Conservation (phyloP, 148 eudicot genomes). For the Gaultheria prostrata region DNA sequence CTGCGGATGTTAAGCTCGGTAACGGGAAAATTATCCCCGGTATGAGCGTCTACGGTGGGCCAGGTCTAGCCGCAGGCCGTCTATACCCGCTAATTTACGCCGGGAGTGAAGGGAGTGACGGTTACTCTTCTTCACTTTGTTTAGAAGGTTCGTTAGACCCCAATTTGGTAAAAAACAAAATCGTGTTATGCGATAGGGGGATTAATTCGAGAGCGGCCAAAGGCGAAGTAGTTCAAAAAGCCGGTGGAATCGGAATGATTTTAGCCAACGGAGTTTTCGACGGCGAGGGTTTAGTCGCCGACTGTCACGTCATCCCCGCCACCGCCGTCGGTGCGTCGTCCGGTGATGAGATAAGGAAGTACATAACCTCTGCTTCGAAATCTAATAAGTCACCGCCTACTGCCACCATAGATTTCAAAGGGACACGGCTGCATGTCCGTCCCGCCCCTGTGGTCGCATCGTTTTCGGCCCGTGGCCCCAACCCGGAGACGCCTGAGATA, state of each 20-base stretch:
- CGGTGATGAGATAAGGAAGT: constrained; percentile 69
- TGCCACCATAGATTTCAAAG: constrained; percentile 67
- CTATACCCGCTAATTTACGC: constrained; percentile 67
- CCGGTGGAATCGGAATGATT: constrained; percentile 87
- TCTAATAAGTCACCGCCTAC: constrained; percentile 29
- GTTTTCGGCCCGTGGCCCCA: constrained; percentile 90
- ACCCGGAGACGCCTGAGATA: constrained; percentile 78
- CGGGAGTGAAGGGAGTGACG: constrained; percentile 63
- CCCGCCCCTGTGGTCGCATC: constrained; percentile 94
- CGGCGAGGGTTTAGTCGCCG: constrained; percentile 95
- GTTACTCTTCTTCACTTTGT: constrained; percentile 85
- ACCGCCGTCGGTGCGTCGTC: constrained; percentile 62
- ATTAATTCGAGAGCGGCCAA: constrained; percentile 81
- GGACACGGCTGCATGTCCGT: constrained; percentile 60
- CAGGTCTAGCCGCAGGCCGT: constrained; percentile 41
- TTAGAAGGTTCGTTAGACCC: constrained; percentile 75
- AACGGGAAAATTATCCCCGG: constrained; percentile 62
- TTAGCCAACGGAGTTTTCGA: constrained; percentile 87
- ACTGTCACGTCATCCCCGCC: constrained; percentile 86
- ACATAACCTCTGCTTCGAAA: constrained; percentile 35
- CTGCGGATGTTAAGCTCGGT: constrained; percentile 78
- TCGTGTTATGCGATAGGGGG: constrained; percentile 91
- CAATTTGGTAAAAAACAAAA: constrained; percentile 50
- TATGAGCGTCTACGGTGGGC: constrained; percentile 74
- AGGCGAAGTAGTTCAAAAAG: constrained; percentile 74